Evolutionary conservation across 2,329 filamentous ascomycete genomes (phyloP).

Genomic region (Trichoderma pleuroti): DNA sequence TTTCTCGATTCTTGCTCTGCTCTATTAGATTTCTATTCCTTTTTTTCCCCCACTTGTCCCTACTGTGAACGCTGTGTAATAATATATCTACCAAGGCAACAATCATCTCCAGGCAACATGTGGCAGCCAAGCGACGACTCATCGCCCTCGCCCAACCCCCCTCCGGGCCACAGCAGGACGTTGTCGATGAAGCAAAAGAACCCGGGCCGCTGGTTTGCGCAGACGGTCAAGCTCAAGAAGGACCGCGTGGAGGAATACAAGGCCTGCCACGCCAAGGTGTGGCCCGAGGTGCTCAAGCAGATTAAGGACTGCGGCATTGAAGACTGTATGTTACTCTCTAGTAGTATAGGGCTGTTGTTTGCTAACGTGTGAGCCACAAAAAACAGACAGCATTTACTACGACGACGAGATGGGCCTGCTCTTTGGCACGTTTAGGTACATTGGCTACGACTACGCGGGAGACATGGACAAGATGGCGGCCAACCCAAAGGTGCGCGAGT

Average conservation of each 20-base stretch:
- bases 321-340: slow-evolving; percentile 53
- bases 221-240: slow-evolving; percentile 69
- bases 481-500: slow-evolving; percentile 69
- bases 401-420: slow-evolving; percentile 60
- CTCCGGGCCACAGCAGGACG: not conserved
- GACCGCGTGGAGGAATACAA: slow-evolving; percentile 67
- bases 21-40: not conserved
- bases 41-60: not conserved
- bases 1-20: not conserved
- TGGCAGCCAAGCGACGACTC: slow-evolving; percentile 25
- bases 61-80: not conserved
- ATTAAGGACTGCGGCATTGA: slow-evolving; percentile 72
- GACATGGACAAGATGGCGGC: slow-evolving; percentile 75
- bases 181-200: slow-evolving; percentile 31
- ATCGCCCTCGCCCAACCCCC: slow-evolving; percentile 2
- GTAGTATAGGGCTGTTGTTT: not conserved
- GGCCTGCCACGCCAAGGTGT: slow-evolving; percentile 67
- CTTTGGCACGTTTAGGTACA: slow-evolving; percentile 75
- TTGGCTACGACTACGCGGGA: slow-evolving; percentile 66
- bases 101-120: slow-evolving; percentile 17
- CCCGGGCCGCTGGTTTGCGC: slow-evolving; percentile 58
- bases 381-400: slow-evolving; percentile 67
- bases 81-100: not conserved
- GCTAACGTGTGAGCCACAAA: not conserved
- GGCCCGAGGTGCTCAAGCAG: slow-evolving; percentile 73